phyloP scores from a whole-genome alignment of 192 early-diverging fungal genomes.

The Mortierella hygrophila region DNA sequence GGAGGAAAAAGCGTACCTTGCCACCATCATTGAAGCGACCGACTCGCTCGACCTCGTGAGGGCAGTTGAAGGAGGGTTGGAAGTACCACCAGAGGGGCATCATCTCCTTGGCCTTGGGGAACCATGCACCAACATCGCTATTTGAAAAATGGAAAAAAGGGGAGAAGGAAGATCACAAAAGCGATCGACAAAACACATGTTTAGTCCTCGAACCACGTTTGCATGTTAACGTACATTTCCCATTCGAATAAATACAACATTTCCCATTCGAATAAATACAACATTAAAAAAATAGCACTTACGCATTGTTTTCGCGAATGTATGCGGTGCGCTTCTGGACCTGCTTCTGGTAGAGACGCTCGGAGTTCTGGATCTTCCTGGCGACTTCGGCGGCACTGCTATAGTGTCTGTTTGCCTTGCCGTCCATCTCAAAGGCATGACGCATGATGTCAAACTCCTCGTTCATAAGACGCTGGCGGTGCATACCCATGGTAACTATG shows the following conservation, averaged over 20 bases:
- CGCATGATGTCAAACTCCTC: background rate
- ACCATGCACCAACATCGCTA: background rate
- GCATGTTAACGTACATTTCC: background rate
- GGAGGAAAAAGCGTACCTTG: background rate
- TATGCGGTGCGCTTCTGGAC: background rate
- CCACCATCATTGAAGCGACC: slow-evolving; percentile 22
- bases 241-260: background rate
- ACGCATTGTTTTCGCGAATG: background rate
- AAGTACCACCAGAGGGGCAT: slow-evolving; percentile 20
- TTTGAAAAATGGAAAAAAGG: background rate
- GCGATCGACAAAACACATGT: background rate
- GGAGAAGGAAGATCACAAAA: background rate
- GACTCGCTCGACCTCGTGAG: slow-evolving; percentile 20
- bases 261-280: background rate
- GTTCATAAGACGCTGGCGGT: background rate
- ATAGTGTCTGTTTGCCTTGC: background rate
- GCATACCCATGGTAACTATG: background rate
- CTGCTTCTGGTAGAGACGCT: background rate
- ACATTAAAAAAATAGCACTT: background rate
- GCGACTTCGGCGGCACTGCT: background rate
- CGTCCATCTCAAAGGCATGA: background rate
- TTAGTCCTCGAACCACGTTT: background rate
- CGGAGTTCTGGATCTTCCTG: background rate
- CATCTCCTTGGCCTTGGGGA: background rate
- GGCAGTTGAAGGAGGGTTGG: slow-evolving; percentile 20